A percentile compares a stretch with the other conserved stretches of the same genome.
Evolutionary conservation across 2,329 filamentous ascomycete genomes (phyloP).

Genomic region (Malbranchea zuffiana): DNA sequence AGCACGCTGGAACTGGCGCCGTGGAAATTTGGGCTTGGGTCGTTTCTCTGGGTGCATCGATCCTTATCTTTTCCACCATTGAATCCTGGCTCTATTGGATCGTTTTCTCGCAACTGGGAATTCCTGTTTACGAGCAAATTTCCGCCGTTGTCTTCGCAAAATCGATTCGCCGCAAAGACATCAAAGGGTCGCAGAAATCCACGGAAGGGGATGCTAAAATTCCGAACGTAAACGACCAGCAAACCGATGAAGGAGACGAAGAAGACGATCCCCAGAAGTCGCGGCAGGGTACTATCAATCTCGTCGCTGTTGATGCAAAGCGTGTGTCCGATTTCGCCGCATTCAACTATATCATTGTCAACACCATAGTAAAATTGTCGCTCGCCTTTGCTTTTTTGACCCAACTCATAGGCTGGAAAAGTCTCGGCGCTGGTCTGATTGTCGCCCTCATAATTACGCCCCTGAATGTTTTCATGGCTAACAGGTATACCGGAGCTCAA

Average conservation of each 20-base stretch:
- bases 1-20: slow-evolving; percentile 38
- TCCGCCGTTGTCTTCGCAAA: slow-evolving; percentile 66
- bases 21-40: slow-evolving; percentile 58
- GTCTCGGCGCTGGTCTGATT: slow-evolving; percentile 54
- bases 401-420: slow-evolving; percentile 60
- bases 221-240: slow-evolving; percentile 13
- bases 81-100: slow-evolving; percentile 59
- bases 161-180: slow-evolving; percentile 64
- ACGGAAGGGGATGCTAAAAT: slow-evolving; percentile 21
- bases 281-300: slow-evolving; percentile 62
- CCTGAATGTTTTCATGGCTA: slow-evolving; percentile 57
- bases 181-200: slow-evolving; percentile 47
- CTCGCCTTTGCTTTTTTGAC: slow-evolving; percentile 57
- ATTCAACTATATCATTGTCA: slow-evolving; percentile 55
- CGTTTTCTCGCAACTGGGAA: slow-evolving; percentile 49
- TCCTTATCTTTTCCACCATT: slow-evolving; percentile 46
- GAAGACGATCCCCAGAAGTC: slow-evolving; percentile 45
- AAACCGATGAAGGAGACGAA: slow-evolving; percentile 24
- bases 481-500: slow-evolving; percentile 53
- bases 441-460: slow-evolving; percentile 56
- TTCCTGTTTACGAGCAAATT: slow-evolving; percentile 59
- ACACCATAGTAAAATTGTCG: slow-evolving; percentile 51
- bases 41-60: slow-evolving; percentile 49
- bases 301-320: slow-evolving; percentile 64
- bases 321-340: slow-evolving; percentile 58